phyloP scores from a whole-genome alignment of 257 asterid species.

The Plantago ovata region DNA sequence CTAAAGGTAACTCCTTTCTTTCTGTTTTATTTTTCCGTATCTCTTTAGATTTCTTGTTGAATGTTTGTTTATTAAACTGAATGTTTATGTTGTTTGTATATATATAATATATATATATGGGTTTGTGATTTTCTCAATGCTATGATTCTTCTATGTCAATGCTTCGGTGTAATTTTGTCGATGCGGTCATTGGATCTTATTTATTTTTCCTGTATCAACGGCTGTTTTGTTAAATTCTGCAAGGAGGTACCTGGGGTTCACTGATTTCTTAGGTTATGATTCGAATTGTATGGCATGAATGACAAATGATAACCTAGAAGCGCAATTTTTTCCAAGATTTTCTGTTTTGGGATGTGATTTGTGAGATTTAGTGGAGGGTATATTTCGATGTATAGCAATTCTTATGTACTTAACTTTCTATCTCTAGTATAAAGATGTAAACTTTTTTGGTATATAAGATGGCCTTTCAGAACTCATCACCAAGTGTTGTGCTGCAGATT shows the following conservation, averaged over 20 bases:
- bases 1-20: slow-evolving; percentile 38
- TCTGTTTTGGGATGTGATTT: too few species aligned
- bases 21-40: slow-evolving; percentile 4
- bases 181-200: background rate
- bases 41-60: background rate
- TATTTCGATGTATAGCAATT: background rate
- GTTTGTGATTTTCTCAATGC: background rate
- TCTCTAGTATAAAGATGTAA: background rate
- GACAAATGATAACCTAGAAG: too few species aligned
- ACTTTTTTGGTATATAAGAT: too few species aligned
- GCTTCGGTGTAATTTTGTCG: background rate
- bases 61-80: too few species aligned
- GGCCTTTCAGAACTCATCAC: background rate
- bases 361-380: too few species aligned
- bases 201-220: background rate
- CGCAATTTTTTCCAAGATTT: too few species aligned
- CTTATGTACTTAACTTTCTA: background rate
- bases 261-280: background rate
- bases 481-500: background rate
- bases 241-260: background rate
- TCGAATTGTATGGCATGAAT: too few species aligned
- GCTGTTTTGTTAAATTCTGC: background rate
- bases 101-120: too few species aligned
- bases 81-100: background rate
- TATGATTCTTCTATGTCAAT: slow-evolving; percentile 10